Evolutionary conservation across 2,329 filamentous ascomycete genomes (phyloP), one percentile per base, ranked within the genome.

Genomic region (Apiospora sp.): DNA sequence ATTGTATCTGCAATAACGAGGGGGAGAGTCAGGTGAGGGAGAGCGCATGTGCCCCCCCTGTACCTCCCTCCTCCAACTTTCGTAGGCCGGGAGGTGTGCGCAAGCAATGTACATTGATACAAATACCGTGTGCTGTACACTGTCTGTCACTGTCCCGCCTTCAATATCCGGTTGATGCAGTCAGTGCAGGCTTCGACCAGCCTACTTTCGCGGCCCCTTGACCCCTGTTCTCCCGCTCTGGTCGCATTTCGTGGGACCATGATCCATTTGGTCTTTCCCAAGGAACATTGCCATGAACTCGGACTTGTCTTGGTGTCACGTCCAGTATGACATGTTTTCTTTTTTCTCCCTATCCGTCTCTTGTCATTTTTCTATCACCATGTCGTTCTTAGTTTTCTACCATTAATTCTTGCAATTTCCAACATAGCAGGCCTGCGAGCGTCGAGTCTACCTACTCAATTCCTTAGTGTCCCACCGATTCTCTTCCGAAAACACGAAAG

Each of bases 231-330:
- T 64, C 58, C 58, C 58, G 58, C 58, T 64, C 58, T 64, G 58
- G 58, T 64, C 58, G 58, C 58, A 64, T 64, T 64, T 64, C 58
- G 58, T 64, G 58, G 58, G 58, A 64, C 58, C 58, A 64, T 37
- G 58, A 64, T 64, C 58, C 58, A 64, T 64, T 64, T 64, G 58
- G 58, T 64, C 58, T 64, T 64, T 64, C 58, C 58, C 58, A 64
- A n/a, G 58, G 58, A 64, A 64, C 58, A 64, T 64, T 64, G 34
- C 58, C 34, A 64, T 64, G 58, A 64, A 64, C 19, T 41, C 58
- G 58, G 58, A 64, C 58, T 30, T 64, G 58, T 64, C 58, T 64
- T 64, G 58, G 58, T 64, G 58, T 64, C 58, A 64, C 58, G 58
- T 64, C 58, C 58, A 41, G 30, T 64, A 64, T 64, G 58, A 64